Base-by-base conservation (phyloP, 2,329 filamentous ascomycete genomes). In the Colletotrichum sp. region DNA sequence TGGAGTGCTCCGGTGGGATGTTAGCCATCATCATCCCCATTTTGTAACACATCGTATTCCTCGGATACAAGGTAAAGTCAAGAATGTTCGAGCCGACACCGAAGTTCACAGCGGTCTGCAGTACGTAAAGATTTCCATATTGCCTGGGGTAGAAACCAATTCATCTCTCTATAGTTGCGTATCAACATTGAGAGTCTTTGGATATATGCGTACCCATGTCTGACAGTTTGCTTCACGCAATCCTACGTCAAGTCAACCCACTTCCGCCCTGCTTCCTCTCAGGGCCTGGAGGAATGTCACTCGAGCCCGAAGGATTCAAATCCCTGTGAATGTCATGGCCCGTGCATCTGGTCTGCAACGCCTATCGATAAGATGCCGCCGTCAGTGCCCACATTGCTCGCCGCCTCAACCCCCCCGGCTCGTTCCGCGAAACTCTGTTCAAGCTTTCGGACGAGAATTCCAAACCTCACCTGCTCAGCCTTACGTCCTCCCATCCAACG, bases 341-440 rank as follows among this genome's bases (percentile, higher is more conserved):
- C 67, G 61, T 72, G 69, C 68, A 30, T n/a, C 13, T 30, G 3
- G 10, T 7, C 28, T 26, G 36, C 30, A n/a, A 21, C n/a, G 7
- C 26, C 57, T 64, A 75, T 72, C 69, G 73, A 75, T 72, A 64
- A 68, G 69, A n/a, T 73, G 59, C 69, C 70, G 69, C 57, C 18
- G 39, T 60, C 52, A 36, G 34, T 16, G 18, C 24, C 34, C 67
- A 60, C 32, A 21, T 4, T 16, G 28, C 16, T 18, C 18, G 26
- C 55, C 21, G 24, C 69, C 71, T 63, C 26, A 28, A 13, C 14
- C 55, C n/a, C n/a, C n/a, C 32, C 57, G 69, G 73, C 64, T 72
- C 69, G 69, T 72, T 67, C 73, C 73, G 43, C 43, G 16, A 72
- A 68, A 75, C 43, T 68, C 34, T 73, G 57, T 75, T 64, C 39